phyloP scores from a whole-genome alignment of 2,329 filamentous ascomycete species.

The Neofusicoccum laricinum region DNA sequence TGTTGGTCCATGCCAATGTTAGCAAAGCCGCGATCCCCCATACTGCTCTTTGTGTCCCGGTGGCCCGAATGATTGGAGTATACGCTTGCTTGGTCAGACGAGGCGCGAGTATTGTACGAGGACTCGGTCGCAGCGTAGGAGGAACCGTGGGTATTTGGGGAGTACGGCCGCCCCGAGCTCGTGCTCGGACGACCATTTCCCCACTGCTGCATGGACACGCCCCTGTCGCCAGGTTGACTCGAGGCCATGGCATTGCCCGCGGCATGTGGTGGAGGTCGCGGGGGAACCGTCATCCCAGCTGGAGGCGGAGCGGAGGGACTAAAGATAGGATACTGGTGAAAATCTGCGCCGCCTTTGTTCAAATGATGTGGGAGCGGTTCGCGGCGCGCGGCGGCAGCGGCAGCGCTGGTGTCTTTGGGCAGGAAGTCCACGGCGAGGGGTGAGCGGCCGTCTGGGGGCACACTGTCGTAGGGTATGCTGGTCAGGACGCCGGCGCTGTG shows the following conservation, averaged over 20 bases:
- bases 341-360: constrained; percentile 74
- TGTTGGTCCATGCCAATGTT: constrained; percentile 42
- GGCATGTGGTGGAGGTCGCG: constrained; percentile 57
- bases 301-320: constrained; percentile 53
- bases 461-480: constrained; percentile 79
- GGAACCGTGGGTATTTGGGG: constrained; percentile 23
- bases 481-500: constrained; percentile 80
- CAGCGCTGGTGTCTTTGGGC: constrained; percentile 61
- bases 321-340: constrained; percentile 82
- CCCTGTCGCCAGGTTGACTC: constrained; percentile 62
- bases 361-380: constrained; percentile 80
- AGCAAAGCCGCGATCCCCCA: constrained; percentile 52
- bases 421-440: constrained; percentile 73
- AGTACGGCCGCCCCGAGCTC: constrained; percentile 23
- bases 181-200: constrained; percentile 36
- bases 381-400: constrained; percentile 48
- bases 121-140: constrained; percentile 34
- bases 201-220: constrained; percentile 77
- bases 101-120: constrained; percentile 54
- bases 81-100: constrained; percentile 64
- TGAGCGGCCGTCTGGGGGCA: constrained; percentile 62
- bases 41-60: constrained; percentile 40
- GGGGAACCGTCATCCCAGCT: constrained; percentile 53
- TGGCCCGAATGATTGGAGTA: constrained; percentile 60
- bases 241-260: constrained; percentile 64